Conservation (phyloP, 345 rosid species). For the Salix dunnii region DNA sequence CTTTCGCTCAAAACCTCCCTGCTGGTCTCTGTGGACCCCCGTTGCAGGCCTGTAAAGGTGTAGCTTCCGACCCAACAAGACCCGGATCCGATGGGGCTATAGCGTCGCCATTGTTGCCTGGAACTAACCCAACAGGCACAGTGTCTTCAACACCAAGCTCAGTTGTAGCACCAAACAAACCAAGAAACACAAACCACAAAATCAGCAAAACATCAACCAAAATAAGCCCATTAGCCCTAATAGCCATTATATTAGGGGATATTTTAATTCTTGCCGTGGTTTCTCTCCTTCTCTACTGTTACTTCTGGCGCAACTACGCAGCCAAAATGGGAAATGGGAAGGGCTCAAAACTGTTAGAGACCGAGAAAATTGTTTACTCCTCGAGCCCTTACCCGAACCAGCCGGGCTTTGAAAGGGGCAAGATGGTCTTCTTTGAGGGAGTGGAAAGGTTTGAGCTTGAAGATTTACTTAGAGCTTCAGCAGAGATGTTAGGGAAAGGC, state of each 20-base stretch:
- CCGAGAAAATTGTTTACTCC: conserved; percentile 86
- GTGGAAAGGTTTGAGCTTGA: conserved; percentile 73
- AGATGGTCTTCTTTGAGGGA: conserved; percentile 91
- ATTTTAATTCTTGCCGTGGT: conserved; percentile 53
- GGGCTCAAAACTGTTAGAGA: conserved; percentile 59
- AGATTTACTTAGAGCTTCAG: conserved; percentile 85
- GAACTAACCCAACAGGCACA: conserved; percentile 29
- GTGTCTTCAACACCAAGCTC: conserved; percentile 70
- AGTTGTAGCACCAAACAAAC: conserved; percentile 27
- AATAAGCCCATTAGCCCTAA: conserved; percentile 54
- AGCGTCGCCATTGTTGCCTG: conserved; percentile 53
- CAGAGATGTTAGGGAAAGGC: conserved; percentile 95
- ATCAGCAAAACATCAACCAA: background rate
- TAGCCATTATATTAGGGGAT: conserved; percentile 72
- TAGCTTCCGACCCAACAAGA: conserved; percentile 40
- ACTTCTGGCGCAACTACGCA: conserved; percentile 76
- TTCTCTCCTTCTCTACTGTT: conserved; percentile 74
- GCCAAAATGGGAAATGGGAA: conserved; percentile 46
- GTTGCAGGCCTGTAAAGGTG: conserved; percentile 36
- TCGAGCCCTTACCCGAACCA: conserved; percentile 76
- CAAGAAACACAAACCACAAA: conserved; percentile 13
- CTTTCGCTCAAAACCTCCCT: conserved; percentile 42
- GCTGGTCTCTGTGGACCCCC: conserved; percentile 72
- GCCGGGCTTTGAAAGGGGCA: conserved; percentile 58
- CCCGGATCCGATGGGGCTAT: conserved; percentile 66